Evolutionary conservation across 768 basidiomycete species (phyloP), one percentile per base, ranked within the genome.

Genomic region (Boletus subcaerulescens): DNA sequence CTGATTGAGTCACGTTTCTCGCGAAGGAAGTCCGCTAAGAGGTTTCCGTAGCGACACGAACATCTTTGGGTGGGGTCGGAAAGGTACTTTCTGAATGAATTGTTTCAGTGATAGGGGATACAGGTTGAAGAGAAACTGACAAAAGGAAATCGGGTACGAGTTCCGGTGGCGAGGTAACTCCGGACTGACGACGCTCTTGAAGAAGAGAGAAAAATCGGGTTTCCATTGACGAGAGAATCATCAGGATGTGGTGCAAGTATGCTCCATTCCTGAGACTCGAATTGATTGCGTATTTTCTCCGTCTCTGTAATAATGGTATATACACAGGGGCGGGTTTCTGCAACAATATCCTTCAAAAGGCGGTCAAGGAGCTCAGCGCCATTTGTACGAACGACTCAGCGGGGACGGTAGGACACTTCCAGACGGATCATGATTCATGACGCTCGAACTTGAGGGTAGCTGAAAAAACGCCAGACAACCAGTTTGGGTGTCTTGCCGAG

Each of bases 341-440:
- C 89, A 5, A 98, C 96, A 45, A 98, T 96, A 62, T 99, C 97
- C 67, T 98, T 98, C 62, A 99, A 81, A n/a, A 98, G 81, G 18
- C 96, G 84, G 70, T 99, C 97, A 53, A 98, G 81, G 29, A 99
- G 81, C 70, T 99, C 97, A 1, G 97, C 95, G 3, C 96, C 96
- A 65, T 98, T 98, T 24, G 22, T 3, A 24, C 4, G 22, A 24
- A 24, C 22, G 4, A 22, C 22, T 22, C 22, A 24, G 22, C 22
- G 22, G 22, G 22, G 22, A 24, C 22, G 22, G 22, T 24, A 4
- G 22, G 4, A 24, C 22, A 24, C 22, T 24, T 24, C 22, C 22
- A 3, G 22, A 24, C 22, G 22, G 22, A 24, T 24, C 22, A 24
- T n/a, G n/a, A n/a, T n/a, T 24, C 22, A 24, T 1, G 22, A 24